Conservation (phyloP, 371 early-diverging fungal species). For the Mucor circinelloides region DNA sequence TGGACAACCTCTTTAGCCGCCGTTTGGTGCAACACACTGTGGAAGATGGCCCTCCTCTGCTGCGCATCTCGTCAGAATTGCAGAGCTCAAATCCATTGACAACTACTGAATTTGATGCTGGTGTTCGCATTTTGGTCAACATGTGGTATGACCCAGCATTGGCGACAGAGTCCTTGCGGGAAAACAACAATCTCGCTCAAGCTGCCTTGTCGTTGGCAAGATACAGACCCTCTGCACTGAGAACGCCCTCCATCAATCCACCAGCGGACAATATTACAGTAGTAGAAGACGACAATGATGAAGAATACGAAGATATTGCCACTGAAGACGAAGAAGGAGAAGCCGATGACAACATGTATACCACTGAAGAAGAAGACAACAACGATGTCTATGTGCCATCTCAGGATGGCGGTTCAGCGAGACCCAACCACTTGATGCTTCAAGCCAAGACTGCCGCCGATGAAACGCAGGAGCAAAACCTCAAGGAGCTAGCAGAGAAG, state of each 20-base stretch:
- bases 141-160: constrained; percentile 83
- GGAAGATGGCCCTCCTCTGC: constrained; percentile 2
- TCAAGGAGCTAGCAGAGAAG: constrained; percentile 38
- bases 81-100: constrained; percentile 1
- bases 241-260: not conserved
- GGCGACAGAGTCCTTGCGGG: constrained; percentile 71
- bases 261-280: not conserved
- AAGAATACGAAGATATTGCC: constrained; percentile 27
- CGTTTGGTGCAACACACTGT: constrained; percentile 27
- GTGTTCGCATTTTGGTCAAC: constrained; percentile 68
- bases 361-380: constrained; percentile 11
- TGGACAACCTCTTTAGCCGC: constrained; percentile 86
- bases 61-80: not conserved
- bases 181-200: constrained; percentile 66
- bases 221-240: constrained; percentile 49
- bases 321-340: constrained; percentile 21
- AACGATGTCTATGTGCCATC: not conserved
- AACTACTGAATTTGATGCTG: constrained; percentile 47
- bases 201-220: constrained; percentile 78
- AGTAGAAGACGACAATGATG: constrained; percentile 15
- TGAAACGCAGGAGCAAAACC: not conserved
- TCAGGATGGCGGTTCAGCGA: not conserved
- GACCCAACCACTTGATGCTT: not conserved
- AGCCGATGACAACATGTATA: constrained; percentile 7
- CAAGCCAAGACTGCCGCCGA: not conserved